Conservation (phyloP, 2,329 filamentous ascomycete species). For the Microcyclosporella mali region DNA sequence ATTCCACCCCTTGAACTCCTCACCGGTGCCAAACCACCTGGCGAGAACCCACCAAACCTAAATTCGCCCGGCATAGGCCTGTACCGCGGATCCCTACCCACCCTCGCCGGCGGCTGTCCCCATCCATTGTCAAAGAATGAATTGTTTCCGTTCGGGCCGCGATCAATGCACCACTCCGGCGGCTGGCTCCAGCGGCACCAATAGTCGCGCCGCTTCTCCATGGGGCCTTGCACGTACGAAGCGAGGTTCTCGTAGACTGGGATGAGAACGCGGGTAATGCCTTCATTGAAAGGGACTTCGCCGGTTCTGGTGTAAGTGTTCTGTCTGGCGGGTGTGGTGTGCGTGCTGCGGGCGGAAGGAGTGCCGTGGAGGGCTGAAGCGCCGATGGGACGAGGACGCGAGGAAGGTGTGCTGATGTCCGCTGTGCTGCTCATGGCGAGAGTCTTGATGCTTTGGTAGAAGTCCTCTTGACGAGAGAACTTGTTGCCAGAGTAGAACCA, state of each 20-base stretch:
- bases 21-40: neutral
- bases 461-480: constrained; percentile 29
- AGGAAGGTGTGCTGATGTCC: neutral
- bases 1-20: neutral
- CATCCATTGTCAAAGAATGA: constrained; percentile 38
- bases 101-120: constrained; percentile 32
- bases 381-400: constrained; percentile 4
- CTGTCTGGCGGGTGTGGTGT: constrained; percentile 1
- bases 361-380: constrained; percentile 2
- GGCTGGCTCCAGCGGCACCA: constrained; percentile 37
- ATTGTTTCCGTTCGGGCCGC: constrained; percentile 31
- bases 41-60: constrained; percentile 16
- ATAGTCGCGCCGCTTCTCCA: constrained; percentile 32
- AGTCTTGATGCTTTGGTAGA: constrained; percentile 22
- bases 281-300: constrained; percentile 4
- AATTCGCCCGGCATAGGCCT: constrained; percentile 20
- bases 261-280: constrained; percentile 34
- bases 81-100: constrained; percentile 34
- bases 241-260: constrained; percentile 39
- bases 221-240: constrained; percentile 35
- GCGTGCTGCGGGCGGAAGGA: neutral
- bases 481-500: constrained; percentile 35
- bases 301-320: neutral
- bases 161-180: constrained; percentile 36
- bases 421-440: neutral